Percentiles rank a stretch among this genome's conserved stretches.
phyloP scores from a whole-genome alignment of 208 protist species.

The Tritrichomonas foetus region DNA sequence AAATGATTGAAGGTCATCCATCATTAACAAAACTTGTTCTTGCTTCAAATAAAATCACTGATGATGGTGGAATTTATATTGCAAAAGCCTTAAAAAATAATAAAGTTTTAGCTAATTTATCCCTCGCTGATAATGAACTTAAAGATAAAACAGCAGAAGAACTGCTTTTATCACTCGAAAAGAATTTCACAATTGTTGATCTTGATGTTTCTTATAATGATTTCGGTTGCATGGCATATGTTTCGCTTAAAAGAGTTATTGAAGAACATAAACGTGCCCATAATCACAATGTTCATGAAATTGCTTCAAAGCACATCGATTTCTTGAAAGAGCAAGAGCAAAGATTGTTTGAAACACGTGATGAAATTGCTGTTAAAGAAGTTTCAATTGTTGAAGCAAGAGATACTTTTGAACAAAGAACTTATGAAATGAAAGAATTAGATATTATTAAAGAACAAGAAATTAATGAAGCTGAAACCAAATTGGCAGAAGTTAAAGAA shows the following conservation, averaged over 20 bases:
- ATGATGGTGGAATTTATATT: not conserved
- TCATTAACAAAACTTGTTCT: not conserved
- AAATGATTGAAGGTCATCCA: not conserved
- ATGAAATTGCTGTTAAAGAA: not conserved
- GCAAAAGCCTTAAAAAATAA: not conserved
- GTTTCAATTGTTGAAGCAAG: not conserved
- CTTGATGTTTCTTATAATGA: not conserved
- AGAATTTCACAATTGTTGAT: not conserved
- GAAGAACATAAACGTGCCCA: not conserved
- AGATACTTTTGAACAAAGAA: not conserved
- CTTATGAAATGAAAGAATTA: not conserved
- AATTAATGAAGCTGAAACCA: not conserved
- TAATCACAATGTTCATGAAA: not conserved
- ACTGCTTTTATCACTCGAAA: not conserved
- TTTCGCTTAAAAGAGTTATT: not conserved
- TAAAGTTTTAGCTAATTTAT: not conserved
- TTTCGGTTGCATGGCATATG: not conserved
- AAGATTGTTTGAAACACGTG: not conserved
- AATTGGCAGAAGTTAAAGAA: not conserved
- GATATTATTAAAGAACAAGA: not conserved
- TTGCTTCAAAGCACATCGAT: not conserved
- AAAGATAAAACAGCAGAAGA: not conserved
- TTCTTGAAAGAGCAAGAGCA: slow-evolving; percentile 16
- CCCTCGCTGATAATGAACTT: not conserved
- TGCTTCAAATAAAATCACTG: not conserved